Evolutionary conservation across 257 asterid species (phyloP).

Genomic region (Solanum piurae): DNA sequence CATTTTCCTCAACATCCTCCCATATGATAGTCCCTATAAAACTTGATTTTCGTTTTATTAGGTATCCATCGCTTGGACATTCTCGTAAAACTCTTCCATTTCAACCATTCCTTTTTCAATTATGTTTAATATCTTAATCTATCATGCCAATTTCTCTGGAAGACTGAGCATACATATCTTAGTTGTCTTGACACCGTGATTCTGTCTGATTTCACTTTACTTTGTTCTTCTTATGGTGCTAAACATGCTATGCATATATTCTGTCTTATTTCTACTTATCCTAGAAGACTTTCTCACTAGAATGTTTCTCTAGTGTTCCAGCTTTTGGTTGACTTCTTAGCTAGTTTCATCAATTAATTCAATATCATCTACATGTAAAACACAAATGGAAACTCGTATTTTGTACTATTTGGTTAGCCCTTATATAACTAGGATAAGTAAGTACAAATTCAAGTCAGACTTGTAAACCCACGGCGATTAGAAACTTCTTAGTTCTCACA

Average conservation of each 20-base stretch:
- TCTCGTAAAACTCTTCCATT: neutral
- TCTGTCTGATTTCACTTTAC: neutral
- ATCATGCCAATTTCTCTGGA: neutral
- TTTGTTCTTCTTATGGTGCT: neutral
- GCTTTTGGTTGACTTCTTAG: neutral
- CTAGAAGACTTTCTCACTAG: neutral
- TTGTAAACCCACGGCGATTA: neutral
- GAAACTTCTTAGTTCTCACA: neutral
- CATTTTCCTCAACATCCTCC: neutral
- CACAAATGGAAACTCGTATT: neutral
- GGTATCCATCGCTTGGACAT: neutral
- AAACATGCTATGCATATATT: neutral
- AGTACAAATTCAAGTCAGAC: neutral
- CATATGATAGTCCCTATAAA: neutral
- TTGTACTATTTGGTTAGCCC: neutral
- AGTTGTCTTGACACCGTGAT: neutral
- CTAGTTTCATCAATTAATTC: neutral
- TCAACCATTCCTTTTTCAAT: neutral
- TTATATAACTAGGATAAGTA: neutral
- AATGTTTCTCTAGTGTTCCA: neutral
- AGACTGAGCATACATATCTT: neutral
- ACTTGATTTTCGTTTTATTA: neutral
- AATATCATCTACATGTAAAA: neutral
- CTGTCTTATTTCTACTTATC: neutral
- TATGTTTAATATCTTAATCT: neutral